phyloP scores from a whole-genome alignment of 331 rosid species.

The Malus hybrid region DNA sequence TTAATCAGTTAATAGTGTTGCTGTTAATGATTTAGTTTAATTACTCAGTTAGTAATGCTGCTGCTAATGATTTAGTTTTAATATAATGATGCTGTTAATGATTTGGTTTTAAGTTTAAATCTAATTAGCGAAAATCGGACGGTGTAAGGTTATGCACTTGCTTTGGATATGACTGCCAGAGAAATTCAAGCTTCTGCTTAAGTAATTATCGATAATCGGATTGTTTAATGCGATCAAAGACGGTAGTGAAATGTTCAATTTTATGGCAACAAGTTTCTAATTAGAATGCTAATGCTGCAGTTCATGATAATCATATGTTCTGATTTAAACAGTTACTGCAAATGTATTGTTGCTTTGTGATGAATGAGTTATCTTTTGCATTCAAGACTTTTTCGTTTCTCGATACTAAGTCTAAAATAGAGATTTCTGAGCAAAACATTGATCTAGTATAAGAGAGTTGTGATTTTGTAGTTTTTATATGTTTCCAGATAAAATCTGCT shows the following conservation, averaged over 20 bases:
- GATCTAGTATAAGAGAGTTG: neutral
- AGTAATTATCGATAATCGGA: constrained; percentile 28
- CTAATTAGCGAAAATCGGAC: constrained; percentile 8
- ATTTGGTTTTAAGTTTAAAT: neutral
- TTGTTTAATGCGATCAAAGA: neutral
- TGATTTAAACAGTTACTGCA: neutral
- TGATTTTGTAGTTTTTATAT: neutral
- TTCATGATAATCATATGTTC: neutral
- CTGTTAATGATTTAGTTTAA: no score
- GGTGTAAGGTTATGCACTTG: constrained; percentile 78
- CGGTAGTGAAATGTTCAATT: neutral
- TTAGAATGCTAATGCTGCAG: neutral
- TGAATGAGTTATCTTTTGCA: neutral
- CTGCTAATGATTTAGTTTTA: no score
- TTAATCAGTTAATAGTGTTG: no score
- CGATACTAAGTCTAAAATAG: no score
- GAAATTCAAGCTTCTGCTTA: constrained; percentile 30
- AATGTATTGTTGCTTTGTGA: neutral
- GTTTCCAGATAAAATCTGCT: neutral
- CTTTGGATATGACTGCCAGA: constrained; percentile 89
- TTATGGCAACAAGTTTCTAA: neutral
- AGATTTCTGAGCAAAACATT: no score
- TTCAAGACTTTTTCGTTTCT: neutral
- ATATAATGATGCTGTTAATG: neutral
- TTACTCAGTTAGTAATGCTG: no score